Evolutionary conservation across 495 filamentous ascomycete species (phyloP).

Genomic region (Penicillium diatomitis): DNA sequence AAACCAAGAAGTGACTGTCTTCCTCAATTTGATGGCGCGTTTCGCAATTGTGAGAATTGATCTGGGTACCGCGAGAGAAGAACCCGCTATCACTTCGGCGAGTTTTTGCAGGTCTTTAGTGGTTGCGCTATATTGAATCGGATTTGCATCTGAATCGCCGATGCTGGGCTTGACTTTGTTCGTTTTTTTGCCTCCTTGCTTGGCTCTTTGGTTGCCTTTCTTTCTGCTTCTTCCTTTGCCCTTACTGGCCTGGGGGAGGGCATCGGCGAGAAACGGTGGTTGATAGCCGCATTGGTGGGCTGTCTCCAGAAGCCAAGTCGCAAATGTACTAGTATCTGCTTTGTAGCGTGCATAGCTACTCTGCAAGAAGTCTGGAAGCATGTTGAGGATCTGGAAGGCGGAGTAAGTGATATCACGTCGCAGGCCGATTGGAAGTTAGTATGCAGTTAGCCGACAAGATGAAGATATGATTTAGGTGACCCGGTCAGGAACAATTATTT

Average conservation of each 20-base stretch:
- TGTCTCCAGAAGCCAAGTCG: slow-evolving; percentile 40
- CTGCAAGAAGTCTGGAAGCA: slow-evolving; percentile 24
- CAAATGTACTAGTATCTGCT: slow-evolving; percentile 37
- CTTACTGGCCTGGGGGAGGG: slow-evolving; percentile 9
- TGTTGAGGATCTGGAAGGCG: too few relatives aligned
- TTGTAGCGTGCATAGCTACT: slow-evolving; percentile 41
- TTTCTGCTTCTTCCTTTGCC: slow-evolving; percentile 14
- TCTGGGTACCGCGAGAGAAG: slow-evolving; percentile 15
- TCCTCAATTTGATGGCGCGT: slow-evolving; percentile 23
- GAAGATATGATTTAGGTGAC: too few relatives aligned
- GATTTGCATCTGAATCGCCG: neutral
- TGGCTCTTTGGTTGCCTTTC: neutral
- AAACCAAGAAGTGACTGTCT: slow-evolving; percentile 22
- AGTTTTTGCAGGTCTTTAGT: slow-evolving; percentile 20
- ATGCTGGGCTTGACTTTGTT: too few relatives aligned
- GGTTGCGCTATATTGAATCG: slow-evolving; percentile 13
- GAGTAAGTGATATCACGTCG: too few relatives aligned
- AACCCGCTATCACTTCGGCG: slow-evolving; percentile 20
- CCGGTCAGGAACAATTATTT: too few relatives aligned
- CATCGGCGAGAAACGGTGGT: slow-evolving; percentile 10
- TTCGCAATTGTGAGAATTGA: slow-evolving; percentile 18
- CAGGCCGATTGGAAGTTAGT: too few relatives aligned
- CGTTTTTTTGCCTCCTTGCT: too few relatives aligned
- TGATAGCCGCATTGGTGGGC: slow-evolving; percentile 29
- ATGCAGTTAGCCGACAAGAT: too few relatives aligned